Evolutionary conservation across 495 filamentous ascomycete species (phyloP), one percentile per base, ranked within the genome.

Genomic region (Podospora tetraspora): DNA sequence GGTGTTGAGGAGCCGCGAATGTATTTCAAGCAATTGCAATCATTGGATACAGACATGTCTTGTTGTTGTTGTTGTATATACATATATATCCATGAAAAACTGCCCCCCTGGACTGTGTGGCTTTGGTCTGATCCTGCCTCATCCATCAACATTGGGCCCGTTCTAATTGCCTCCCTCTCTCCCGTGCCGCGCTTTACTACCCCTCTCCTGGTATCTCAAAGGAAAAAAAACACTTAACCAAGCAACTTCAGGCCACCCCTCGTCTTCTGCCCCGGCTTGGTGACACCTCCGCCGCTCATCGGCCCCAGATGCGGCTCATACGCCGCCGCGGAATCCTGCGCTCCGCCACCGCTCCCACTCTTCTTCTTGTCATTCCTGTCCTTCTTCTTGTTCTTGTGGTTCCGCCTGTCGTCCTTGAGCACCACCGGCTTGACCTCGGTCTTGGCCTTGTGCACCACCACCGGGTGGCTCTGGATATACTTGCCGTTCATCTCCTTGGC

Each of bases 401-500:
- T 77, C 61, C 75, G 79, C 56, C 75, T 64, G 23, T 81, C 76
- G 37, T 84, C 79, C 72, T 80, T 82, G 61, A 77, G 70, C 34
- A 83, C 81, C 24, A 86, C 83, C 19, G 91, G 88, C 71, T 90
- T 91, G 74, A 98, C 89, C 80, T 98, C 94, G 27, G 96, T 97
- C 61, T 89, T 97, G 74, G 91, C 92, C 73, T 93, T 89, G 77
- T 90, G 88, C 68, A 98, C 82, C 58, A 91, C 81, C 10, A 99
- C 88, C 1, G 95, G 95, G 79, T 98, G 95, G 73, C 92, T 96
- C 56, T 96, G 95, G 77, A 99, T 98, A 76, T 99, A 99, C 82
- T 99, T 98, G 60, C 94, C 93, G 77, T 97, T 89, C 96, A 99
- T 99, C 79, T 98, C 96, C 80, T 93, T 90, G 70, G 91, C 94